Conservation (phyloP, 2,329 filamentous ascomycete genomes). For the Ophiostoma novo-ulmi region DNA sequence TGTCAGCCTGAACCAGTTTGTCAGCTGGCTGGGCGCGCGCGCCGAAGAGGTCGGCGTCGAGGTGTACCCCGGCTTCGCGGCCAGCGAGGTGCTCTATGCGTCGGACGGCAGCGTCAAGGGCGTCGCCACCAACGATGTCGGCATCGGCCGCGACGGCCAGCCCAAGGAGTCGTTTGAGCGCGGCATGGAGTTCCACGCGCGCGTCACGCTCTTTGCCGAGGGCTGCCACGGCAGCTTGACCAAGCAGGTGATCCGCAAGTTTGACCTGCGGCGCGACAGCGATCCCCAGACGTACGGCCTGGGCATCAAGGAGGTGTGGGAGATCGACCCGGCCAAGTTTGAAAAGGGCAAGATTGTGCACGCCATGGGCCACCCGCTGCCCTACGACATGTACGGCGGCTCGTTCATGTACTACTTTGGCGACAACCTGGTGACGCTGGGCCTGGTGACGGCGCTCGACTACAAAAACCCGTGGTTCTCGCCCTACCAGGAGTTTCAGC, state of each 20-base stretch:
- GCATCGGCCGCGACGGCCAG: conserved; percentile 73
- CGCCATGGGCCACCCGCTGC: conserved; percentile 86
- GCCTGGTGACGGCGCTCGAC: conserved; percentile 87
- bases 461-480: conserved; percentile 96
- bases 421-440: conserved; percentile 89
- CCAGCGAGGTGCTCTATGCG: conserved; percentile 84
- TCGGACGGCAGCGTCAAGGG: conserved; percentile 83
- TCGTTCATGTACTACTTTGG: conserved; percentile 99
- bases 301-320: conserved; percentile 96
- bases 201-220: conserved; percentile 86
- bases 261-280: conserved; percentile 80
- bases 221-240: conserved; percentile 93
- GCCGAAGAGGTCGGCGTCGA: conserved; percentile 97
- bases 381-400: conserved; percentile 86
- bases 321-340: conserved; percentile 89
- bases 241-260: conserved; percentile 93
- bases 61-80: conserved; percentile 92
- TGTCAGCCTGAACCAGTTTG: conserved; percentile 88
- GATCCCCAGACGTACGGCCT: conserved; percentile 93
- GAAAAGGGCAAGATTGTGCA: conserved; percentile 78
- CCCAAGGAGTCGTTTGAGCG: conserved; percentile 89
- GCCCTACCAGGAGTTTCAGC: conserved; percentile 94
- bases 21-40: conserved; percentile 90
- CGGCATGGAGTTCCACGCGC: conserved; percentile 96
- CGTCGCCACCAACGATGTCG: conserved; percentile 93